phyloP scores from a whole-genome alignment of 2,329 filamentous ascomycete species.

The Venturia pyrina region DNA sequence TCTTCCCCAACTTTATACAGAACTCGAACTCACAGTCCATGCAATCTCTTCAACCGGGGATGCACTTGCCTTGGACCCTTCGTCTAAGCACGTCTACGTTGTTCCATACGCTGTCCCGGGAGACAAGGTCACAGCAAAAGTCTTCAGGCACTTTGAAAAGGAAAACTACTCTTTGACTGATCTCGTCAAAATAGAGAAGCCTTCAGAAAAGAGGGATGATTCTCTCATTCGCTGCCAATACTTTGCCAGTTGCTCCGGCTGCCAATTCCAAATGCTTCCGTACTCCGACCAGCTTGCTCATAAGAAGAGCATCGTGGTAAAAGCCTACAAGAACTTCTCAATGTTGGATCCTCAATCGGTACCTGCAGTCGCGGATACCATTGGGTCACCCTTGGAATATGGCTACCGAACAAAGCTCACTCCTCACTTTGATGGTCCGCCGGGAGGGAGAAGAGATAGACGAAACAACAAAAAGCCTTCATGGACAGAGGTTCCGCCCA shows the following conservation, averaged over 20 bases:
- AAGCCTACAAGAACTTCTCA: slow-evolving; percentile 87
- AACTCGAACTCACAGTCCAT: slow-evolving; percentile 72
- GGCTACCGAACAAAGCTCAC: slow-evolving; percentile 95
- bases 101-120: slow-evolving; percentile 84
- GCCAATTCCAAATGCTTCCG: slow-evolving; percentile 94
- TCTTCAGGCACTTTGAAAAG: slow-evolving; percentile 58
- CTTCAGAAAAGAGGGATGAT: slow-evolving; percentile 69
- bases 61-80: slow-evolving; percentile 65
- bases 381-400: slow-evolving; percentile 83
- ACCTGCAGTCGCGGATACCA: slow-evolving; percentile 70
- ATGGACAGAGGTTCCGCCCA: slow-evolving; percentile 59
- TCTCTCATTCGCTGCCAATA: slow-evolving; percentile 71
- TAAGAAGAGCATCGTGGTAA: slow-evolving; percentile 80
- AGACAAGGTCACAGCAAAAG: slow-evolving; percentile 68
- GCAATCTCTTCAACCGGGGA: slow-evolving; percentile 88
- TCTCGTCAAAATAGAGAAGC: slow-evolving; percentile 64
- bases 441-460: slow-evolving; percentile 37
- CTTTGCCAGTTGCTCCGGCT: slow-evolving; percentile 79
- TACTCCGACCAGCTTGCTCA: slow-evolving; percentile 77
- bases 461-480: slow-evolving; percentile 42
- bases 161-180: slow-evolving; percentile 66
- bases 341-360: slow-evolving; percentile 65
- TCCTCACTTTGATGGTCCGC: slow-evolving; percentile 83
- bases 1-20: slow-evolving; percentile 58
- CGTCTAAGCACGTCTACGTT: slow-evolving; percentile 64